Percentiles rank a stretch among this genome's conserved stretches.
Conservation (phyloP, 2,329 filamentous ascomycete genomes). For the Penicillium fuscoglaucum region DNA sequence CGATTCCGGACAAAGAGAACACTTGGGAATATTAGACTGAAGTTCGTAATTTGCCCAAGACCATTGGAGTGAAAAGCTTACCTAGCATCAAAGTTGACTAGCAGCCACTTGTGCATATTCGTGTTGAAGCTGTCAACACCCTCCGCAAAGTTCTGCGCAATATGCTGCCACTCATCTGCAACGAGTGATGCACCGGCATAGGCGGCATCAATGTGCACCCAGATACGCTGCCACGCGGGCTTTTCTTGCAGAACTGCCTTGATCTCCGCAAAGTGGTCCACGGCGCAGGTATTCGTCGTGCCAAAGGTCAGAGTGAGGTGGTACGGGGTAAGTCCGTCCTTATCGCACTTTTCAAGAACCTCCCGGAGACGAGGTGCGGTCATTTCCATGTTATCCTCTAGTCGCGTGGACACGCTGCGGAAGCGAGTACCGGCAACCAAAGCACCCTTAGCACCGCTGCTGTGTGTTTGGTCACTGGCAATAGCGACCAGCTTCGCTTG, state of each 20-base stretch:
- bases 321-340: conserved; percentile 75
- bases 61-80: conserved; percentile 18
- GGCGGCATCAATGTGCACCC: conserved; percentile 92
- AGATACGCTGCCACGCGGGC: conserved; percentile 60
- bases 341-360: conserved; percentile 65
- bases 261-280: conserved; percentile 77
- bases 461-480: conserved; percentile 77
- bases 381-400: conserved; percentile 67
- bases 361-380: conserved; percentile 62
- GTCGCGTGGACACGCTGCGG: conserved; percentile 63
- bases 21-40: conserved; percentile 50
- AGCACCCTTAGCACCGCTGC: conserved; percentile 82
- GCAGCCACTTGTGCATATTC: conserved; percentile 97
- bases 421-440: conserved; percentile 83
- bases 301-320: conserved; percentile 82
- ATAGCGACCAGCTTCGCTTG: conserved; percentile 75
- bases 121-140: conserved; percentile 86
- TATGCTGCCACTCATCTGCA: conserved; percentile 74
- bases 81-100: conserved; percentile 83
- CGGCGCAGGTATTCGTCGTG: conserved; percentile 82
- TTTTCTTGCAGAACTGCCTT: conserved; percentile 53
- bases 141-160: conserved; percentile 58
- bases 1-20: conserved; percentile 77
- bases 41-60: too few relatives aligned
- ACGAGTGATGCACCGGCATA: conserved; percentile 86